phyloP scores from a whole-genome alignment of 805 yeast genomes.

The Starmerella floris region DNA sequence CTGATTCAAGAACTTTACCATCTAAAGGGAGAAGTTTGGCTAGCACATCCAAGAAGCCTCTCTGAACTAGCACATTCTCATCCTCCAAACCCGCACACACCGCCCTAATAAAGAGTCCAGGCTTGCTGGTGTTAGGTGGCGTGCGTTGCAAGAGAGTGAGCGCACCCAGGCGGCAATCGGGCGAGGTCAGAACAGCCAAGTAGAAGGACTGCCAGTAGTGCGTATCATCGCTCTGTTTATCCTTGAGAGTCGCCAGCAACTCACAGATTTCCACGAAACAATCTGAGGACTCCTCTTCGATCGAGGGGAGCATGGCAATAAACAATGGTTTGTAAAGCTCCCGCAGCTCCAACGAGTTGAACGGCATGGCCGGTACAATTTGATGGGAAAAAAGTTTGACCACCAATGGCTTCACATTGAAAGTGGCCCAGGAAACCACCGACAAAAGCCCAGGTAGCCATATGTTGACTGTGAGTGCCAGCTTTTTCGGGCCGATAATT shows the following conservation, averaged over 20 bases:
- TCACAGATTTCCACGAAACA: slow-evolving; percentile 49
- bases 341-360: slow-evolving; percentile 29
- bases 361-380: slow-evolving; percentile 39
- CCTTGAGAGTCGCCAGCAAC: slow-evolving; percentile 47
- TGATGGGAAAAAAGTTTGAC: slow-evolving; percentile 47
- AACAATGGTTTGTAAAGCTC: slow-evolving; percentile 55
- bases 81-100: slow-evolving; percentile 57
- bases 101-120: slow-evolving; percentile 66
- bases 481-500: slow-evolving; percentile 41
- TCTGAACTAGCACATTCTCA: slow-evolving; percentile 55
- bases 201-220: slow-evolving; percentile 82
- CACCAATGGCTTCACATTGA: slow-evolving; percentile 70
- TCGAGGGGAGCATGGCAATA: slow-evolving; percentile 66
- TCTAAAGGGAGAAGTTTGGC: slow-evolving; percentile 53
- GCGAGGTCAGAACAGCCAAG: slow-evolving; percentile 58
- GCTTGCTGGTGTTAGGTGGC: slow-evolving; percentile 43
- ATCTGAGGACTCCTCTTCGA: slow-evolving; percentile 87
- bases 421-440: slow-evolving; percentile 73
- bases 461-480: slow-evolving; percentile 43
- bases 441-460: slow-evolving; percentile 96
- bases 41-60: slow-evolving; percentile 79
- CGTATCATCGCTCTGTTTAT: slow-evolving; percentile 46
- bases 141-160: slow-evolving; percentile 48
- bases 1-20: slow-evolving; percentile 38
- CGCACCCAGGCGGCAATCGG: slow-evolving; percentile 74